phyloP scores from a whole-genome alignment of 306 rosid species.

The Hippophae tibetana region DNA sequence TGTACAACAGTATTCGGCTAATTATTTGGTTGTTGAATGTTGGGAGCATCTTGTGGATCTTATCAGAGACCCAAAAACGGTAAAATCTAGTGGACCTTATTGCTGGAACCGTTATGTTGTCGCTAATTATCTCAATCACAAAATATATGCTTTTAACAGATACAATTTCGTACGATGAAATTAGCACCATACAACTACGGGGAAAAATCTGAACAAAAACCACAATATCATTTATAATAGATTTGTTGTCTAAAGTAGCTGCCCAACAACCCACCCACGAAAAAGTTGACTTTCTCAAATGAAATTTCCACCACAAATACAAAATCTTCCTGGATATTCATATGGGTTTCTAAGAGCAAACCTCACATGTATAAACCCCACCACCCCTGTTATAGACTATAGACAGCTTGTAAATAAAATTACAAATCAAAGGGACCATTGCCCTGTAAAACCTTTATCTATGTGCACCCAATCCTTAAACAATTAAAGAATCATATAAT shows the following conservation, averaged over 20 bases:
- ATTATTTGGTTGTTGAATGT: no score
- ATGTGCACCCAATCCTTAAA: conserved; percentile 31
- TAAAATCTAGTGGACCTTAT: no score
- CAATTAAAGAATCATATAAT: conserved; percentile 60
- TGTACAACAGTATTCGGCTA: no score
- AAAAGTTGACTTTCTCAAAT: conserved; percentile 15
- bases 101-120: no score
- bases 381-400: background rate
- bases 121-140: no score
- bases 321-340: conserved; percentile 5
- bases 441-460: conserved; percentile 14
- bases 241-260: background rate
- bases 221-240: background rate
- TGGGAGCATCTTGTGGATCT: no score
- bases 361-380: background rate
- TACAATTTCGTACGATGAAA: no score
- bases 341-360: background rate
- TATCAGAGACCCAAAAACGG: no score
- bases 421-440: conserved; percentile 18
- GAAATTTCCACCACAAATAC: conserved; percentile 12
- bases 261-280: background rate
- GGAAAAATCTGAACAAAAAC: background rate
- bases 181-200: no score
- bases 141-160: no score
- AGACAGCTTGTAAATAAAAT: conserved; percentile 4